Evolutionary conservation across 2,329 filamentous ascomycete species (phyloP).

Genomic region (Cordyceps sp.): DNA sequence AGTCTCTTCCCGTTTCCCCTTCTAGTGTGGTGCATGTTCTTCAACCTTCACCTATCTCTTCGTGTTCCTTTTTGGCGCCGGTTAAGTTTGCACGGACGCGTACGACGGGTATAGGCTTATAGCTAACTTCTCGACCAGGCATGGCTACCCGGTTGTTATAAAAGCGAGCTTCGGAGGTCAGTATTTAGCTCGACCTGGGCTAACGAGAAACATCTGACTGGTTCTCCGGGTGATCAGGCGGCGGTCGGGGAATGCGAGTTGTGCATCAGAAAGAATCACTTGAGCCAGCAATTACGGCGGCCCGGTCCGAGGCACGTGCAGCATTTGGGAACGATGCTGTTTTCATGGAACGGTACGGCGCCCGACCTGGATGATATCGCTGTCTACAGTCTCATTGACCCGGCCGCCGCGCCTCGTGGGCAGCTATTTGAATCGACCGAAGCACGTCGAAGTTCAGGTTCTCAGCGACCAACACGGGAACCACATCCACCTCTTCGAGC

Average conservation of each 20-base stretch:
- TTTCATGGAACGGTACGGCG: conserved; percentile 20
- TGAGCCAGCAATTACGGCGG: neutral
- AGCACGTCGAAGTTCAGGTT: conserved; percentile 29
- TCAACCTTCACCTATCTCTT: too few relatives aligned
- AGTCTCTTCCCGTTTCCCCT: neutral
- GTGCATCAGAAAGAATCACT: neutral
- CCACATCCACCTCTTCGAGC: conserved; percentile 19
- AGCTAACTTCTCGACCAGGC: too few relatives aligned
- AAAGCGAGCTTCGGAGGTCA: conserved; percentile 13
- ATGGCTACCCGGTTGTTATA: conserved; percentile 22
- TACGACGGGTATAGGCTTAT: too few relatives aligned
- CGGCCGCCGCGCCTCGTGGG: too few relatives aligned
- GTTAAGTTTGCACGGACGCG: too few relatives aligned
- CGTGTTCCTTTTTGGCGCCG: too few relatives aligned
- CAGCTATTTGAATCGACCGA: conserved; percentile 3
- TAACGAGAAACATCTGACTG: neutral
- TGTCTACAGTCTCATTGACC: too few relatives aligned
- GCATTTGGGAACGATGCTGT: conserved; percentile 5
- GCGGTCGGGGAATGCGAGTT: conserved; percentile 21
- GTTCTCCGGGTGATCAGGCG: conserved; percentile 18
- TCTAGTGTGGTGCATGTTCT: neutral
- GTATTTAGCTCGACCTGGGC: neutral
- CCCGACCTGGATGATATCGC: neutral
- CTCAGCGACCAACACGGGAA: conserved; percentile 21
- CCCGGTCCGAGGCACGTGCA: neutral